phyloP scores from a whole-genome alignment of 257 asterid species.

The Fraxinus excelsior region DNA sequence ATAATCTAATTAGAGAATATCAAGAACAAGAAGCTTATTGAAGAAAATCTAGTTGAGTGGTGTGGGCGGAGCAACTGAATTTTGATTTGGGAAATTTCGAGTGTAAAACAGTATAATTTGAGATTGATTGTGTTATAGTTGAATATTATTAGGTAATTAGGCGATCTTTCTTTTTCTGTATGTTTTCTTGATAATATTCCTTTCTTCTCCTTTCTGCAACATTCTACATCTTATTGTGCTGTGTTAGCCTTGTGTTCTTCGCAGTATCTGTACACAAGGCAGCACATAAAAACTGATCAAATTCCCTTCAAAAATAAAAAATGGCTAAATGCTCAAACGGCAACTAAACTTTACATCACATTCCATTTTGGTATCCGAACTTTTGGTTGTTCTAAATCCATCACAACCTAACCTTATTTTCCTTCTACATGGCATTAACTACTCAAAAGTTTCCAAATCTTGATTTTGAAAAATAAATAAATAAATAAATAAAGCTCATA shows the following conservation, averaged over 20 bases:
- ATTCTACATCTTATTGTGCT: background rate
- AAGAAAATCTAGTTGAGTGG: background rate
- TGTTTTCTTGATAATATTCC: constrained; percentile 1
- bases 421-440: no score
- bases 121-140: background rate
- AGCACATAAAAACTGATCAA: no score
- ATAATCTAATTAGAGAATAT: background rate
- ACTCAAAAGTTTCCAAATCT: no score
- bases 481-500: no score
- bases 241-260: background rate
- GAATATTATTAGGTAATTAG: background rate
- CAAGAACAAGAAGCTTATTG: background rate
- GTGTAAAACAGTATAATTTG: background rate
- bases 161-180: background rate
- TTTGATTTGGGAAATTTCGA: background rate
- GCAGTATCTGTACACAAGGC: background rate
- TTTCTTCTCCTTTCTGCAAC: background rate
- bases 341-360: background rate
- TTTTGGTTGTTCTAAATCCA: background rate
- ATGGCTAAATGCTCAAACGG: no score
- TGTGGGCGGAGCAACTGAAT: background rate
- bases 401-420: background rate
- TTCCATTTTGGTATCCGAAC: background rate
- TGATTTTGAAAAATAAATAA: no score
- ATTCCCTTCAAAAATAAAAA: background rate